Percentiles rank a stretch among this genome's conserved stretches.
Evolutionary conservation across 345 rosid genomes (phyloP).

Genomic region (Cardamine occulta): DNA sequence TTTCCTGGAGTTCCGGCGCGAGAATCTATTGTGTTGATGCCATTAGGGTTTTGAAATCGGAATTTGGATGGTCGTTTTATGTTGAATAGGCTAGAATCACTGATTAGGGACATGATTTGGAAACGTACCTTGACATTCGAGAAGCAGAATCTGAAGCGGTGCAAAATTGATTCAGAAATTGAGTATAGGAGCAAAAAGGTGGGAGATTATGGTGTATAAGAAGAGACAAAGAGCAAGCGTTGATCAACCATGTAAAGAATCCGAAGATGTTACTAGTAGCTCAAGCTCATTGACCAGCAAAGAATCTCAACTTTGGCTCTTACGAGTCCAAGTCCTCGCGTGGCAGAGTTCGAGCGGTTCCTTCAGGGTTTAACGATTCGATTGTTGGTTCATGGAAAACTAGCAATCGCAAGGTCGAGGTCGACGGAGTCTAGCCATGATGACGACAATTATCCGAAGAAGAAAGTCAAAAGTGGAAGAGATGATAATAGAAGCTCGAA

Average conservation of each 20-base stretch:
- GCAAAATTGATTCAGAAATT: constrained; percentile 54
- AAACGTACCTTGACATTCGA: constrained; percentile 59
- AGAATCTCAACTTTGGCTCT: constrained; percentile 43
- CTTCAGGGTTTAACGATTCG: constrained; percentile 61
- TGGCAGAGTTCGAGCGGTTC: constrained; percentile 54
- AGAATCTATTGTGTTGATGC: constrained; percentile 25
- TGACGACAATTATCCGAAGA: constrained; percentile 36
- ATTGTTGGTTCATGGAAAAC: constrained; percentile 46
- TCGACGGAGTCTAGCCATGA: constrained; percentile 52
- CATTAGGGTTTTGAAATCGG: constrained; percentile 52
- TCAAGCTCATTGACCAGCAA: constrained; percentile 56
- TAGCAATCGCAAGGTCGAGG: constrained; percentile 28
- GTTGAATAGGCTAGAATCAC: constrained; percentile 12
- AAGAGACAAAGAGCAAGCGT: constrained; percentile 58
- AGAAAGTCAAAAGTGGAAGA: constrained; percentile 25
- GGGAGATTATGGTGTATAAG: constrained; percentile 51
- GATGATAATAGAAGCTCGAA: constrained; percentile 43
- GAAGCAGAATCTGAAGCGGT: constrained; percentile 61
- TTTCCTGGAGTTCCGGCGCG: constrained; percentile 6
- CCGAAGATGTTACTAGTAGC: constrained; percentile 50
- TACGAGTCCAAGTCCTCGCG: constrained; percentile 56
- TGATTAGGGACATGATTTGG: constrained; percentile 58
- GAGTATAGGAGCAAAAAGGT: constrained; percentile 48
- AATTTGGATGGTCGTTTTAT: constrained; percentile 19
- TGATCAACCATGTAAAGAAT: constrained; percentile 45